A percentile compares a stretch with the other conserved stretches of the same genome.
These are phyloP conservation scores for Teunomyces cretensis DNA, from an alignment of 805 yeast species.

Conservation along the genomic window DNA sequence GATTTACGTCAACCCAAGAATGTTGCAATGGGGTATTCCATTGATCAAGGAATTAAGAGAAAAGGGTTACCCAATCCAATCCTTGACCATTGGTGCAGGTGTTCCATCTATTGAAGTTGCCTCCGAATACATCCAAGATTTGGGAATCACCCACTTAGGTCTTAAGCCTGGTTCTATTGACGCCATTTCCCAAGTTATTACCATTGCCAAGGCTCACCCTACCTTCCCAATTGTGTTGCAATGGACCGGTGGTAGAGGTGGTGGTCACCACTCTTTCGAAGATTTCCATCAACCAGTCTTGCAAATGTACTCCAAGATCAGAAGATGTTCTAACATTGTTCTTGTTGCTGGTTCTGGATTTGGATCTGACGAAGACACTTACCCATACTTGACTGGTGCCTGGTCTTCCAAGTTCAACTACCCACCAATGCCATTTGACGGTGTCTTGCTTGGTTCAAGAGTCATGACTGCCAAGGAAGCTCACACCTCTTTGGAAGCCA, in stretches of 20 bases:
- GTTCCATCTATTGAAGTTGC: constrained; percentile 98
- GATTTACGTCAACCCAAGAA: constrained; percentile 94
- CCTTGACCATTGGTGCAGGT: constrained; percentile 98
- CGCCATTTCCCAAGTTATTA: constrained; percentile 79
- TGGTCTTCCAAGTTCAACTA: constrained; percentile 88
- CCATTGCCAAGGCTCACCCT: constrained; percentile 95
- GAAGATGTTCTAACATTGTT: constrained; percentile 86
- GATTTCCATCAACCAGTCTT: constrained; percentile 98
- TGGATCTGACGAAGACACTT: constrained; percentile 95
- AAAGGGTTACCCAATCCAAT: constrained; percentile 93
- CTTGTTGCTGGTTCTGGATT: constrained; percentile 98
- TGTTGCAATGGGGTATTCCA: constrained; percentile 99
- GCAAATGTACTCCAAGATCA: constrained; percentile 92
- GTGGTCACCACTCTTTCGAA: constrained; percentile 99
- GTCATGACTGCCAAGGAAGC: constrained; percentile 98
- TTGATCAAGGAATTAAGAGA: constrained; percentile 84
- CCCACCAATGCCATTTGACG: constrained; percentile 99
- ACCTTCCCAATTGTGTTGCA: constrained; percentile 94
- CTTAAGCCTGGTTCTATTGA: constrained; percentile 98
- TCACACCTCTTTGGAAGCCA: constrained; percentile 89
- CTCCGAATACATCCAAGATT: constrained; percentile 87
- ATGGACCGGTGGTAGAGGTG: constrained; percentile 99
- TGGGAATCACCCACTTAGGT: constrained; percentile 91
- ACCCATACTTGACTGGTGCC: constrained; percentile 95
- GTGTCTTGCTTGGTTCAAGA: constrained; percentile 92